Base-by-base conservation (phyloP, 345 rosid genomes). In the Eucalyptus fibrosa region DNA sequence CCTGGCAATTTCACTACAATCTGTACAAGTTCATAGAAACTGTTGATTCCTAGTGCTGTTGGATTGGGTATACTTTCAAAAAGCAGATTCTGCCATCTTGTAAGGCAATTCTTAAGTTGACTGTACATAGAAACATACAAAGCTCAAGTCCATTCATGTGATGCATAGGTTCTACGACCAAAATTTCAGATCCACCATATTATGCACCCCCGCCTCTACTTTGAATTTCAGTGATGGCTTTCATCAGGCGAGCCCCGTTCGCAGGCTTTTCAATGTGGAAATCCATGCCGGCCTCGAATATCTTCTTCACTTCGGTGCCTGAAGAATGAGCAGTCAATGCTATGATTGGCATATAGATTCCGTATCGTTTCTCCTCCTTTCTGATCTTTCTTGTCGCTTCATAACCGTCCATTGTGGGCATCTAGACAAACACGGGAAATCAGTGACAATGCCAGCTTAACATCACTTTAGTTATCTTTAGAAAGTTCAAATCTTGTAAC, bases 351-450 rank as follows among this genome's bases (percentile, higher is more conserved):
- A 91, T 93, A 32, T 91, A 97, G 83, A 94, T 91, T 7, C 93
- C 93, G 19, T 95, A 92, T 1, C 10, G 28, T 44, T 86, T 88
- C 94, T 98, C 99, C 91, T 89, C 93, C 59, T 89, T 90, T 89
- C 98, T 93, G 83, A 96, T 97, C 90, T 87, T 55, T 88, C 91
- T 91, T 8, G 97, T 94, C 80, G 98, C 96, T 88, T 96, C 95
- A 53, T 92, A 95, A 19, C 98, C 99, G 87, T 96, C 62, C 97
- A 97, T 93, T 67, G 81, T 86, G 24, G 97, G 94, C 99, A 98
- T 97, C 99, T 98, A 87, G 24, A 37, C 28, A 16, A 21, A 21
- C 47, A 77, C 30, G 7, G 47, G 85, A 77, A 12, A 77, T 77
- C 85, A 77, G 16, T 40, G 47, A 40, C 24, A 77, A 77, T 37